phyloP scores from a whole-genome alignment of 306 rosid species.

The Heteromeles arbutifolia region DNA sequence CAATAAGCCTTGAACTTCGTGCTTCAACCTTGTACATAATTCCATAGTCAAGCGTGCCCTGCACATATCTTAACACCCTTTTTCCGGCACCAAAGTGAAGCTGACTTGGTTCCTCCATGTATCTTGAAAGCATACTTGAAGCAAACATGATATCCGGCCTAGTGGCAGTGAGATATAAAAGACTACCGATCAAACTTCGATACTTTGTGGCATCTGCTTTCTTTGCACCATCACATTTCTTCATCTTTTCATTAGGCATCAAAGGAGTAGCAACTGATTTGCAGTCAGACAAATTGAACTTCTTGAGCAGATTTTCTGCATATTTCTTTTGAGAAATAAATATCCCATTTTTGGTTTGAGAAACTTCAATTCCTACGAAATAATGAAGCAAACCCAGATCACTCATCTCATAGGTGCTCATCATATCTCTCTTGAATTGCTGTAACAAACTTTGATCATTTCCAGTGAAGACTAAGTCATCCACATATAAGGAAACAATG shows the following conservation, averaged over 20 bases:
- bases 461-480: background rate
- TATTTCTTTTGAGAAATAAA: background rate
- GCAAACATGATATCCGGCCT: background rate
- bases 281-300: background rate
- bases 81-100: background rate
- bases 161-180: background rate
- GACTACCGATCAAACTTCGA: background rate
- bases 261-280: background rate
- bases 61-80: constrained; percentile 2
- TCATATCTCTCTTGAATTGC: too few relatives aligned
- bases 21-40: background rate
- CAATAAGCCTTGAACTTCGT: background rate
- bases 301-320: background rate
- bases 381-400: too few relatives aligned
- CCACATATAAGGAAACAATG: too few relatives aligned
- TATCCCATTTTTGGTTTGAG: too few relatives aligned
- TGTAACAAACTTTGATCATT: too few relatives aligned
- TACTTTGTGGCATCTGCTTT: background rate
- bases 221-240: background rate
- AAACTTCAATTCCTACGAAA: too few relatives aligned
- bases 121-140: constrained; percentile 4
- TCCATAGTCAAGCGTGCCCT: background rate
- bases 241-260: background rate
- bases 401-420: too few relatives aligned
- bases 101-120: constrained; percentile 2